These are phyloP conservation scores for Microbotryomycetes sp. DNA, from an alignment of 1,284 basidiomycete species.

Conservation along the genomic window DNA sequence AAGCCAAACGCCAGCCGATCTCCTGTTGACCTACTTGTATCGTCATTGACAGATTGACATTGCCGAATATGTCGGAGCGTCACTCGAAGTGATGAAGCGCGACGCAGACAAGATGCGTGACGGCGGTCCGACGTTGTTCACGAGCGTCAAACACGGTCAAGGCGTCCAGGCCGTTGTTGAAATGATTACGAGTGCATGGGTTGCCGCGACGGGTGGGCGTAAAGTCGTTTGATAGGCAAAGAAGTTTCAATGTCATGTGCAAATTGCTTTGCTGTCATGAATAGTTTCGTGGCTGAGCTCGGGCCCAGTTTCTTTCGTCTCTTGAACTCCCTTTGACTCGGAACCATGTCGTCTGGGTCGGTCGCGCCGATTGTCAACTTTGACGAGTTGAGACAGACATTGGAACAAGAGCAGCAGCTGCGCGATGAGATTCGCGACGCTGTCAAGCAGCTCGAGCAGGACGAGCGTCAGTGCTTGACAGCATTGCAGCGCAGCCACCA, in stretches of 20 bases:
- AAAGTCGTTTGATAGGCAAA: background rate
- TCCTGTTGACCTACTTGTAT: background rate
- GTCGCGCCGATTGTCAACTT: too few species aligned
- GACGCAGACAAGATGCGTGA: conserved; percentile 92
- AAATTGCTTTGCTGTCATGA: too few species aligned
- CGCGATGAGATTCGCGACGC: conserved; percentile 28
- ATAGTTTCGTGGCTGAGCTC: background rate
- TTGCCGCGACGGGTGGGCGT: conserved; percentile 39
- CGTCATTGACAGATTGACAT: conserved; percentile 70
- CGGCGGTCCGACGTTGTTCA: conserved; percentile 86
- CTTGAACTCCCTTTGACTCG: background rate
- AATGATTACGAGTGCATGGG: conserved; percentile 80
- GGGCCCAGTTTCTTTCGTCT: background rate
- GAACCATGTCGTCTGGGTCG: background rate
- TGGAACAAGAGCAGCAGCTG: conserved; percentile 3
- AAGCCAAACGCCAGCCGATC: too few species aligned
- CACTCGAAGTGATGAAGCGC: conserved; percentile 87
- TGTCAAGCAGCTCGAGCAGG: conserved; percentile 21
- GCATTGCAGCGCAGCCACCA: conserved; percentile 18
- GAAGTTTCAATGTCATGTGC: background rate
- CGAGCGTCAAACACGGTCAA: conserved; percentile 69
- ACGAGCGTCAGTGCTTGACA: conserved; percentile 8
- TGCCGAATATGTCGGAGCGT: conserved; percentile 85
- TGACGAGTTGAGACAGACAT: conserved; percentile 29
- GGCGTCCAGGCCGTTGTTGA: conserved; percentile 78